Base-by-base conservation (phyloP, 345 rosid genomes). In the Aurinia saxatilis region DNA sequence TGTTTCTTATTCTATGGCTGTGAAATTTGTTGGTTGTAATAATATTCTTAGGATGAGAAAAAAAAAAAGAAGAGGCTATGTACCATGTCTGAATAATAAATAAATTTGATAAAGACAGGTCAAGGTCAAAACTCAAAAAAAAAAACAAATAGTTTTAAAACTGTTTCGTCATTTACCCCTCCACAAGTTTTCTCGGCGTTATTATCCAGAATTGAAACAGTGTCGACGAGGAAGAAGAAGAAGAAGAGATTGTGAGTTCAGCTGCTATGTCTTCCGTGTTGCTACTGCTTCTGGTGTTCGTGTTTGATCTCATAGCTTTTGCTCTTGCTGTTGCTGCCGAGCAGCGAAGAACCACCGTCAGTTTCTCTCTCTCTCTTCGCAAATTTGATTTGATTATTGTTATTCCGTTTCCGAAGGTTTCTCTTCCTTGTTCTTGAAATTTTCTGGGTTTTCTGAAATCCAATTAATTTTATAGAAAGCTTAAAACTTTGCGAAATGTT, bases 281-380 rank as follows among this genome's bases (percentile, higher is more conserved):
- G 68, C 47, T 93, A 58, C 65, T 90, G 63, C 75, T 83, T 46
- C 41, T 74, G 38, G 91, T 87, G 31, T 90, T 89, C 73, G 69
- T 84, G 44, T 23, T 90, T 74, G 86, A 87, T 83, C 71, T 90
- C 66, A 63, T 90, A 48, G 95, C 99, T 66, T 93, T 90, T 72
- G 86, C 75, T n/a, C 89, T 93, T 57, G 96, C 99, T 51, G 91
- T 93, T 53, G 97, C 95, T 65, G 97, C 99, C 50, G 97, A 90
- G 79, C 97, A 85, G 71, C 81, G 97, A 50, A 80, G 97, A 70
- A 84, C 79, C 66, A 78, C 91, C 57, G 91, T 93, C 59, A 78
- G 93, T 82, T 57, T 52, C 52, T 44, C 49, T 23, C 18, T 35
- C 44, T 30, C 38, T 14, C 31, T 48, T 30, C n/a, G 23, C 14